Evolutionary conservation across 306 rosid genomes (phyloP).

Genomic region (Cercis canadensis): DNA sequence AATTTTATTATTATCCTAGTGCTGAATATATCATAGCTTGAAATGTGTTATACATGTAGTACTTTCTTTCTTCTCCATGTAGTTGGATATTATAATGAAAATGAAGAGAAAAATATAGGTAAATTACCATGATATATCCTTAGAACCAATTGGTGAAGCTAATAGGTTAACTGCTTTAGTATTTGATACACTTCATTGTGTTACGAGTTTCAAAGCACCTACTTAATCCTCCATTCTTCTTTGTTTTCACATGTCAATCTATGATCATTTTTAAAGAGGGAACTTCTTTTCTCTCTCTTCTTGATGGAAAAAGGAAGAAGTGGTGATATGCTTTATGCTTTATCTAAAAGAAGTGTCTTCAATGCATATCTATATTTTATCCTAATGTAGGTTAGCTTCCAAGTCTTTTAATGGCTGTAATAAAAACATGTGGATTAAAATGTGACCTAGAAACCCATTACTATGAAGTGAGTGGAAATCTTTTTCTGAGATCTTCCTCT

Average conservation of each 20-base stretch:
- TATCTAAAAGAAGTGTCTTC: neutral
- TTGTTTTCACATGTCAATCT: no score
- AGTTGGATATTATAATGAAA: constrained; percentile 11
- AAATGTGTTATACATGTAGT: neutral
- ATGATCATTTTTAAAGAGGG: no score
- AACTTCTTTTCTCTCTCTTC: no score
- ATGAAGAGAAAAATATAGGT: neutral
- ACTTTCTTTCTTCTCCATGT: neutral
- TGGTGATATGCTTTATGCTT: no score
- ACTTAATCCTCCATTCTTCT: neutral
- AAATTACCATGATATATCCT: neutral
- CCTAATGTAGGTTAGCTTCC: neutral
- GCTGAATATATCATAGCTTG: neutral
- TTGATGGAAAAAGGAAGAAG: no score
- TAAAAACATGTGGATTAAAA: no score
- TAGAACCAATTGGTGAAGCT: constrained; percentile 1
- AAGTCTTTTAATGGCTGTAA: neutral
- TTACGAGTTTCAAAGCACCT: neutral
- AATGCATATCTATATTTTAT: constrained; percentile 28
- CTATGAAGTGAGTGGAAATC: neutral
- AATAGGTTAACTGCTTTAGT: neutral
- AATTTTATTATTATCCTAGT: constrained; percentile 21
- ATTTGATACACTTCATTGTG: neutral
- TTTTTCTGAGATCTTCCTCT: neutral
- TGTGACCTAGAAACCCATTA: constrained; percentile 2